Percentiles rank a stretch among this genome's conserved stretches.
These are phyloP conservation scores for Cladosporium sp. DNA, from an alignment of 2,329 filamentous ascomycete genomes.

Conservation along the genomic window DNA sequence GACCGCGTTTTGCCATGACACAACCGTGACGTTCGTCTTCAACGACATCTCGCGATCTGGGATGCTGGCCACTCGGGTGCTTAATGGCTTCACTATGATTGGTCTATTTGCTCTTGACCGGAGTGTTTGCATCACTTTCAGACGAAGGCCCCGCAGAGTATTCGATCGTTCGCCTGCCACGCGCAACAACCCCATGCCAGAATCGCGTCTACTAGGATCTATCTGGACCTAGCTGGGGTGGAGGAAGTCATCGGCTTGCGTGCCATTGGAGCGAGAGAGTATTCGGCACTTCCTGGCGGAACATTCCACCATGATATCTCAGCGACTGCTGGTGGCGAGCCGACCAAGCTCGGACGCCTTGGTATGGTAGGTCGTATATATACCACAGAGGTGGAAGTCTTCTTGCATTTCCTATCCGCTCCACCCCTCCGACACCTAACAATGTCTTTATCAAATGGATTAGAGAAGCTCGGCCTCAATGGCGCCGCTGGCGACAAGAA, in stretches of 20 bases:
- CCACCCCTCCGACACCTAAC: not conserved
- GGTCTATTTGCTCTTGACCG: not conserved
- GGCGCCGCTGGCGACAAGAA: slow-evolving; percentile 49
- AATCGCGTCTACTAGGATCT: not conserved
- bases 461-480: slow-evolving; percentile 36
- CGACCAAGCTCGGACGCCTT: not conserved
- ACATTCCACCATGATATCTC: slow-evolving; percentile 5
- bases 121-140: not conserved
- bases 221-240: not conserved
- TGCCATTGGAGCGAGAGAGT: slow-evolving; percentile 3
- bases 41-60: slow-evolving; percentile 9
- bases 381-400: not conserved
- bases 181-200: not conserved
- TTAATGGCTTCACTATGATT: not conserved
- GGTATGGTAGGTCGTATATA: slow-evolving; percentile 6
- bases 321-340: not conserved
- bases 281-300: slow-evolving; percentile 5
- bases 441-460: slow-evolving; percentile 25
- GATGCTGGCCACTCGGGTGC: not conserved
- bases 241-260: slow-evolving; percentile 10
- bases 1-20: slow-evolving; percentile 1
- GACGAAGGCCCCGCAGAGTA: not conserved
- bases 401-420: not conserved
- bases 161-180: slow-evolving; percentile 1
- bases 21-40: slow-evolving; percentile 10